These are phyloP conservation scores for Curvularia sp. DNA, from an alignment of 2,329 filamentous ascomycete genomes.

Conservation along the genomic window DNA sequence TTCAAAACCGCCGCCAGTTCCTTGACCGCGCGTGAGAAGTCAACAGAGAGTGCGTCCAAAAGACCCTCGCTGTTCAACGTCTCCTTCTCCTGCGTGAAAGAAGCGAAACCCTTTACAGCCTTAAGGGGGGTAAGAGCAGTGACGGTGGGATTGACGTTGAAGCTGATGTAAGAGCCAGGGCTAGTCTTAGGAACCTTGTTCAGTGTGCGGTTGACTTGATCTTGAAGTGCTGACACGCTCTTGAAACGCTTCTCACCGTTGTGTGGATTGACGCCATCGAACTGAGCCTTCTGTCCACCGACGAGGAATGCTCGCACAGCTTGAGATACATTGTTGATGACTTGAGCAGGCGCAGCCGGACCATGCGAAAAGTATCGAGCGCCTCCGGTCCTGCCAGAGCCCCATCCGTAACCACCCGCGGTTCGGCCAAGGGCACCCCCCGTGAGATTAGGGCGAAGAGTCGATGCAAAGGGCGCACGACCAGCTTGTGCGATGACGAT, in stretches of 20 bases:
- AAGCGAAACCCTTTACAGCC: slow-evolving; percentile 62
- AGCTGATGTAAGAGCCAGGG: slow-evolving; percentile 87
- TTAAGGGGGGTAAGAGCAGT: slow-evolving; percentile 81
- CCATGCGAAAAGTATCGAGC: slow-evolving; percentile 89
- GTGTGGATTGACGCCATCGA: slow-evolving; percentile 73
- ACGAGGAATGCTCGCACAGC: slow-evolving; percentile 91
- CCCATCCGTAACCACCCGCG: slow-evolving; percentile 85
- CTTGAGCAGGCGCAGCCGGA: slow-evolving; percentile 83
- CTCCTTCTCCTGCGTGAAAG: slow-evolving; percentile 53
- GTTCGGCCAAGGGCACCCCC: slow-evolving; percentile 84
- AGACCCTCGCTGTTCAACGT: slow-evolving; percentile 84
- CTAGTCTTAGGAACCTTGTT: slow-evolving; percentile 62
- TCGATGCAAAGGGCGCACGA: slow-evolving; percentile 84
- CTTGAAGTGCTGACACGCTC: slow-evolving; percentile 74
- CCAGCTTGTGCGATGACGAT: slow-evolving; percentile 70
- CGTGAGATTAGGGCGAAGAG: slow-evolving; percentile 89
- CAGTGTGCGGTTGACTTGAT: slow-evolving; percentile 74
- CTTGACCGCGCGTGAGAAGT: slow-evolving; percentile 86
- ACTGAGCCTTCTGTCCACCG: slow-evolving; percentile 87
- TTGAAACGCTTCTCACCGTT: slow-evolving; percentile 82
- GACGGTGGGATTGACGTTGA: slow-evolving; percentile 85
- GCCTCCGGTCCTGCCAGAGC: slow-evolving; percentile 72
- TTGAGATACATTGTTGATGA: slow-evolving; percentile 93
- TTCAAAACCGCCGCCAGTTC: slow-evolving; percentile 80
- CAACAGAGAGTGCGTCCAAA: slow-evolving; percentile 81